Evolutionary conservation across 2,329 filamentous ascomycete species (phyloP).

Genomic region (Sporothrix schenckii): DNA sequence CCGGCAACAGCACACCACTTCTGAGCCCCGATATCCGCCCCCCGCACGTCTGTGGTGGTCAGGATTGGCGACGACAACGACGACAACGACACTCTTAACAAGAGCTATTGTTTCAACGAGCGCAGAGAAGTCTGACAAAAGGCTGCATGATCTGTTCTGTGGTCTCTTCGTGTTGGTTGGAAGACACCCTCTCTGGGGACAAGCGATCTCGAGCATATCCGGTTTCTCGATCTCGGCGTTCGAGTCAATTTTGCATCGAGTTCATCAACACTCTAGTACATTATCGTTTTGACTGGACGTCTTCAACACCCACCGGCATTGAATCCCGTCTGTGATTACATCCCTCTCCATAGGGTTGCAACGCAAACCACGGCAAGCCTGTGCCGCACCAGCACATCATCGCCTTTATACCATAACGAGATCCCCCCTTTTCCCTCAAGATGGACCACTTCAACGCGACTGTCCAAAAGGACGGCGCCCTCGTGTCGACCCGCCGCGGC

Average conservation of each 20-base stretch:
- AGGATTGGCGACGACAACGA: background rate
- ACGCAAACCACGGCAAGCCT: too few relatives aligned
- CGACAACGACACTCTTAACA: background rate
- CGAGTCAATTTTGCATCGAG: background rate
- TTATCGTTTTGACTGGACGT: background rate
- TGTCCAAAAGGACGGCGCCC: conserved; percentile 44
- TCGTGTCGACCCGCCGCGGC: conserved; percentile 47
- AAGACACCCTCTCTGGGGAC: background rate
- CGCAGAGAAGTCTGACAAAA: too few relatives aligned
- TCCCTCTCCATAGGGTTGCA: background rate
- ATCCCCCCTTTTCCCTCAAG: background rate
- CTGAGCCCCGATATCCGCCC: conserved; percentile 13
- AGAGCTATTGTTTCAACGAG: background rate
- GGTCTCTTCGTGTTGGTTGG: too few relatives aligned
- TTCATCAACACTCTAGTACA: background rate
- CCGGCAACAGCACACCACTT: conserved; percentile 17
- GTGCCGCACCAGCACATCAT: background rate
- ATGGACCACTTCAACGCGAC: conserved; percentile 50
- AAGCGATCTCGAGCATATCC: background rate
- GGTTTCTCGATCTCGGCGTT: background rate
- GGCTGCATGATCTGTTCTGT: background rate
- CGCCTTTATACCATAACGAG: background rate
- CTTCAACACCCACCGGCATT: background rate
- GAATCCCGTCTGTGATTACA: too few relatives aligned
- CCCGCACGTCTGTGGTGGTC: conserved; percentile 5